phyloP scores from a whole-genome alignment of 208 protist species.

The Trypanosoma theileri region DNA sequence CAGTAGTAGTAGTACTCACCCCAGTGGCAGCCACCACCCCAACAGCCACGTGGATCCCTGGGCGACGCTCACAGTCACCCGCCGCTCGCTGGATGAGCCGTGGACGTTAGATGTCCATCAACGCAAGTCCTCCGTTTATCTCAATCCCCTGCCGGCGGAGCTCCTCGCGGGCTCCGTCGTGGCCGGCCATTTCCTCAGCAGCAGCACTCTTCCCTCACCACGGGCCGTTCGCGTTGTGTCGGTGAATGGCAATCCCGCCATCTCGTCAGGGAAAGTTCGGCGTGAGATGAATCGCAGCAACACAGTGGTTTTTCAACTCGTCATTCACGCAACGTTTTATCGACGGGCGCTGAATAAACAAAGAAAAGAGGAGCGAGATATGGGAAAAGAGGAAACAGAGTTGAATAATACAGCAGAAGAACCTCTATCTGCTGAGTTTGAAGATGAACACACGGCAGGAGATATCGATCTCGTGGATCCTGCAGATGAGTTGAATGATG shows the following conservation, averaged over 20 bases:
- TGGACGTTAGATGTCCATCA: constrained; percentile 13
- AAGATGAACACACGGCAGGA: neutral
- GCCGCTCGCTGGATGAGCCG: neutral
- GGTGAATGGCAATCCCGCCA: constrained; percentile 13
- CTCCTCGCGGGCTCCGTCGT: neutral
- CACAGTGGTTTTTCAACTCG: constrained; percentile 6
- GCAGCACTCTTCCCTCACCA: neutral
- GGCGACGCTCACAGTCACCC: constrained; percentile 15
- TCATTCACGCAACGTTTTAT: neutral
- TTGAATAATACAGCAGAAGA: neutral
- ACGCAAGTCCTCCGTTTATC: constrained; percentile 3
- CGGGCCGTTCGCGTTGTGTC: constrained; percentile 4
- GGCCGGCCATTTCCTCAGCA: constrained; percentile 12
- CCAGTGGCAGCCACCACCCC: too few species aligned
- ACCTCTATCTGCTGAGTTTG: neutral
- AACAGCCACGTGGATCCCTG: neutral
- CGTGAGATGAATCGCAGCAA: constrained; percentile 11
- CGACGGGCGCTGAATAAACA: neutral
- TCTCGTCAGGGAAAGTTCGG: neutral
- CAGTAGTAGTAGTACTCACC: too few species aligned
- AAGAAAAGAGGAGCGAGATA: neutral
- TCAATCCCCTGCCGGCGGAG: constrained; percentile 4
- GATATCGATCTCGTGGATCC: too few species aligned
- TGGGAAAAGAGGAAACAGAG: neutral
- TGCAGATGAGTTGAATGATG: too few species aligned